phyloP scores from a whole-genome alignment of 768 basidiomycete species.

The Floccularia luteovirens region DNA sequence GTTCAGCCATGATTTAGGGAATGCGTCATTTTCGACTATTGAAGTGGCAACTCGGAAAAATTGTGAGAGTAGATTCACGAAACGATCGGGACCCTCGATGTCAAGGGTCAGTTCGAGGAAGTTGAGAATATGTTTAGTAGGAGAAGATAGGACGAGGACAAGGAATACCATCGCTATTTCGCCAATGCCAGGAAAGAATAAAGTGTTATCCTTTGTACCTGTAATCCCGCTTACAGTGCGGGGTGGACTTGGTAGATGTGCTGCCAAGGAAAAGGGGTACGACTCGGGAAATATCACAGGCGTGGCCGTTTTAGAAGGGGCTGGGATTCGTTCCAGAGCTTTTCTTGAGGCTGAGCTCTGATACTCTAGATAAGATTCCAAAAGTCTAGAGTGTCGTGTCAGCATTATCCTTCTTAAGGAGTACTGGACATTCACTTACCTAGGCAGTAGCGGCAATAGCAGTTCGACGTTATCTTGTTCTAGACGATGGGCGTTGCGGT shows the following conservation, averaged over 20 bases:
- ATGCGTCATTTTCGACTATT: conserved; percentile 82
- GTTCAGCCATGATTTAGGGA: conserved; percentile 88
- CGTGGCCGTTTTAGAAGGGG: conserved; percentile 43
- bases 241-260: conserved; percentile 52
- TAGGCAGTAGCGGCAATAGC: conserved; percentile 74
- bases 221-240: conserved; percentile 32
- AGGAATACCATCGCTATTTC: conserved; percentile 85
- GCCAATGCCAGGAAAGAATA: conserved; percentile 72
- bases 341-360: conserved; percentile 58
- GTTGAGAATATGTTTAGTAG: conserved; percentile 65
- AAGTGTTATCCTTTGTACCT: conserved; percentile 31
- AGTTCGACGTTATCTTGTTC: conserved; percentile 93
- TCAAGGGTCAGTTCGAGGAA: conserved; percentile 79
- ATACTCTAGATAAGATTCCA: conserved; percentile 86
- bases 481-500: conserved; percentile 55
- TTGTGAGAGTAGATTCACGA: conserved; percentile 59
- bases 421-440: conserved; percentile 34
- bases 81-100: conserved; percentile 82
- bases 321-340: conserved; percentile 62
- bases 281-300: conserved; percentile 91
- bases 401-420: not conserved
- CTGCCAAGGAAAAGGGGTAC: conserved; percentile 83
- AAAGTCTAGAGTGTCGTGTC: conserved; percentile 39
- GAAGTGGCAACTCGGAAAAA: conserved; percentile 79
- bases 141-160: conserved; percentile 73